A percentile compares a stretch with the other conserved stretches of the same genome.
Evolutionary conservation across 164 flowering plant species (phyloP).

Genomic region (Liriodendron chinense): DNA sequence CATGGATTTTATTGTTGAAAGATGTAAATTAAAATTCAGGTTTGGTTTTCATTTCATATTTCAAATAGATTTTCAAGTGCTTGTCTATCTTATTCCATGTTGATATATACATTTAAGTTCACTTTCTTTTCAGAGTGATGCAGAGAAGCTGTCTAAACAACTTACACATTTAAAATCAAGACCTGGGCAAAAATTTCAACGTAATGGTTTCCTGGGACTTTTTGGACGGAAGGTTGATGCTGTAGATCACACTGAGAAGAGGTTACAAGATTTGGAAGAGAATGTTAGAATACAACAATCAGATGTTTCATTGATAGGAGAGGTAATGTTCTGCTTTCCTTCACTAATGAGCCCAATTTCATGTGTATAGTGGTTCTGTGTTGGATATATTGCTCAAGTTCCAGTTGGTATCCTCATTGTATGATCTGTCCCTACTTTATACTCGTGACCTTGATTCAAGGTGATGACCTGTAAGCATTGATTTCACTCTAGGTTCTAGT

Average conservation of each 20-base stretch:
- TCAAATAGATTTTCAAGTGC: background rate
- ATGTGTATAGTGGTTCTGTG: background rate
- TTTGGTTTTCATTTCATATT: background rate
- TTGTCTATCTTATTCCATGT: background rate
- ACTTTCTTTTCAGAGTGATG: conserved; percentile 37
- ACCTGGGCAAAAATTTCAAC: conserved; percentile 22
- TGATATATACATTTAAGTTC: background rate
- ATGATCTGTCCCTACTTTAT: too few relatives aligned
- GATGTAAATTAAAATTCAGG: background rate
- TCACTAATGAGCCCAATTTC: background rate
- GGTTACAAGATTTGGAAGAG: conserved; percentile 56
- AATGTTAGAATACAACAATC: conserved; percentile 55
- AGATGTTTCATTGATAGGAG: conserved; percentile 36
- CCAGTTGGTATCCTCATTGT: too few relatives aligned
- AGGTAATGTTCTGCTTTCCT: conserved; percentile 32
- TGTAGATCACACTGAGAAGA: conserved; percentile 49
- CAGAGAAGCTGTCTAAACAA: conserved; percentile 42
- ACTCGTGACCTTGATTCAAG: too few relatives aligned
- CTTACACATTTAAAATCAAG: conserved; percentile 36
- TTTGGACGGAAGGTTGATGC: conserved; percentile 45
- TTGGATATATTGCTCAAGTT: background rate
- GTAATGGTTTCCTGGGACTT: conserved; percentile 42
- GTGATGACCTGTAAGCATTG: too few relatives aligned
- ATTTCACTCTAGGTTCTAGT: too few relatives aligned
- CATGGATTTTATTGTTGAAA: background rate